These are phyloP conservation scores for Mycena vulgaris DNA, from an alignment of 768 basidiomycete genomes.

Conservation along the genomic window DNA sequence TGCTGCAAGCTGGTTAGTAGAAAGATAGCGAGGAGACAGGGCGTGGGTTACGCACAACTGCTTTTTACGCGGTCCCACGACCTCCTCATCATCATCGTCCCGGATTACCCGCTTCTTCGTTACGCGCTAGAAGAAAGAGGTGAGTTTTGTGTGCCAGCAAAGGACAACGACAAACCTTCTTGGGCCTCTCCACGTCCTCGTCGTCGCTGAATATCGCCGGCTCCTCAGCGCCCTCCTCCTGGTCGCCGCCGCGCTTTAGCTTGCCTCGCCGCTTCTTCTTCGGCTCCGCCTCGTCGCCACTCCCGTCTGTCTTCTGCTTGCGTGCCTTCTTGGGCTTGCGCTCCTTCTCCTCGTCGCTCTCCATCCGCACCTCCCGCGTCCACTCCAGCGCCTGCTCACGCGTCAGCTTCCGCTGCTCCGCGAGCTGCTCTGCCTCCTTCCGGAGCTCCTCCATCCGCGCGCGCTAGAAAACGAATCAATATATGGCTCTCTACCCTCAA, in stretches of 20 bases:
- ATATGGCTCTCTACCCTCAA: slow-evolving; percentile 10
- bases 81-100: slow-evolving; percentile 86
- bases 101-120: slow-evolving; percentile 83
- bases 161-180: slow-evolving; percentile 70
- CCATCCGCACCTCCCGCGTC: slow-evolving; percentile 78
- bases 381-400: slow-evolving; percentile 87
- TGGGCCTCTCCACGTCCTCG: slow-evolving; percentile 76
- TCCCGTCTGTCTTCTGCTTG: slow-evolving; percentile 68
- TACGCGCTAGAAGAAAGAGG: slow-evolving; percentile 51
- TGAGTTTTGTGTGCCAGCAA: slow-evolving; percentile 3
- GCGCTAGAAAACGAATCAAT: slow-evolving; percentile 58
- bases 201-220: slow-evolving; percentile 81
- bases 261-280: slow-evolving; percentile 84
- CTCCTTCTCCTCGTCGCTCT: slow-evolving; percentile 87
- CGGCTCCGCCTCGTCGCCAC: slow-evolving; percentile 72
- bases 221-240: slow-evolving; percentile 73
- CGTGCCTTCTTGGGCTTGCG: slow-evolving; percentile 69
- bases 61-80: slow-evolving; percentile 78
- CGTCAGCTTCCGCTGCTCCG: slow-evolving; percentile 81
- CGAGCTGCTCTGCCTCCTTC: slow-evolving; percentile 83
- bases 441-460: slow-evolving; percentile 75
- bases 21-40: background rate
- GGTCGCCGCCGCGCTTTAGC: slow-evolving; percentile 68
- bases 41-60: slow-evolving; percentile 70
- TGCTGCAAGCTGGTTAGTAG: slow-evolving; percentile 61